These are phyloP conservation scores for Anisodus acutangulus DNA, from an alignment of 257 asterid species.

Conservation along the genomic window DNA sequence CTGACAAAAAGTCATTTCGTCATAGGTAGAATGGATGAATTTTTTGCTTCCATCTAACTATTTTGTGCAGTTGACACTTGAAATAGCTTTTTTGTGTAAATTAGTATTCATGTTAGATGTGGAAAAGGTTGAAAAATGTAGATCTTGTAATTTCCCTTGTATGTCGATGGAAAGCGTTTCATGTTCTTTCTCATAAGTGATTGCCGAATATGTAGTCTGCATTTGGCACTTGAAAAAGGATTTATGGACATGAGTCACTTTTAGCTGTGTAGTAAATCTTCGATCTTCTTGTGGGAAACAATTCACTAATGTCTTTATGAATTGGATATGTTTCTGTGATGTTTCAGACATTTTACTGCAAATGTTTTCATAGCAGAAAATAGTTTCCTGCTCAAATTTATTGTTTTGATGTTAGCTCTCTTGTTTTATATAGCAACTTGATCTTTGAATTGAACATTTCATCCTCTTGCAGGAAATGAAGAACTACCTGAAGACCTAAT, in stretches of 20 bases:
- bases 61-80: neutral
- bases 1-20: neutral
- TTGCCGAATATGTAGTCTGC: neutral
- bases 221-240: slow-evolving; percentile 19
- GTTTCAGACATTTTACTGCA: slow-evolving; percentile 21
- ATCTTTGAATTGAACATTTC: slow-evolving; percentile 37
- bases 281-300: neutral
- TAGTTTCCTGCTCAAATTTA: slow-evolving; percentile 24
- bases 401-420: neutral
- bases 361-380: neutral
- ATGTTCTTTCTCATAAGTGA: slow-evolving; percentile 19
- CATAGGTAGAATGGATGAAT: neutral
- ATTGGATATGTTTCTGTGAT: neutral
- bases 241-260: neutral
- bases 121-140: neutral
- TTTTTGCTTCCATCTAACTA: neutral
- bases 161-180: neutral
- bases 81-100: neutral
- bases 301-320: neutral
- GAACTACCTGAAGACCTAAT: slow-evolving; percentile 71
- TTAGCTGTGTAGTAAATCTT: neutral
- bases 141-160: slow-evolving; percentile 21
- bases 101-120: neutral
- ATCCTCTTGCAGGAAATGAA: slow-evolving; percentile 72
- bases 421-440: neutral